These are phyloP conservation scores for Apophysomyces sp. DNA, from an alignment of 371 early-diverging fungal genomes.

Conservation along the genomic window DNA sequence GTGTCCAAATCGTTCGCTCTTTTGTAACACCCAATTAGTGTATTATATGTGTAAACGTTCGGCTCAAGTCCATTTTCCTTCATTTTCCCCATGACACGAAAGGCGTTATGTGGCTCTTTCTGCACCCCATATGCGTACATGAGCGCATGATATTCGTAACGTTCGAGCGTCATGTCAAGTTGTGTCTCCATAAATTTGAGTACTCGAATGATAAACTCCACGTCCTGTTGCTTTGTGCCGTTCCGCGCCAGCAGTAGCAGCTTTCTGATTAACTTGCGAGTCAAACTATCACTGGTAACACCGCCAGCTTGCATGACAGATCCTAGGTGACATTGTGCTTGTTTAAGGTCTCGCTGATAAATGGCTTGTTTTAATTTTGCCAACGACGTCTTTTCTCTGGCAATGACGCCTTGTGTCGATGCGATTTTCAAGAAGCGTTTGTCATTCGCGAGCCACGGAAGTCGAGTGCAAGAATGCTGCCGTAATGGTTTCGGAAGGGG, in stretches of 20 bases:
- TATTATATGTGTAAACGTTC: conserved; percentile 47
- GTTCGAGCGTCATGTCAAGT: conserved; percentile 15
- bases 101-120: conserved; percentile 18
- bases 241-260: conserved; percentile 22
- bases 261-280: conserved; percentile 14
- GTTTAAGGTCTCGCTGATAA: conserved; percentile 8
- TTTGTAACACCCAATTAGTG: conserved; percentile 51
- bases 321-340: conserved; percentile 12
- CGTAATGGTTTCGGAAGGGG: background rate
- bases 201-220: conserved; percentile 25
- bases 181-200: conserved; percentile 19
- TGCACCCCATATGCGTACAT: conserved; percentile 41
- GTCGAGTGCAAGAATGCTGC: background rate
- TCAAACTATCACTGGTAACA: conserved; percentile 2
- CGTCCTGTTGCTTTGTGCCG: conserved; percentile 12
- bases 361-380: conserved; percentile 7
- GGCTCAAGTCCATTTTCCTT: conserved; percentile 14
- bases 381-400: background rate
- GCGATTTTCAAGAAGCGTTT: background rate
- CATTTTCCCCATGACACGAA: conserved; percentile 33
- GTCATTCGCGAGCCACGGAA: background rate
- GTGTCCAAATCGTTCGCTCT: conserved; percentile 28
- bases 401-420: background rate
- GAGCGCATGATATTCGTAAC: conserved; percentile 40
- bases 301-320: background rate